These are phyloP conservation scores for Ascomycota sp. DNA, from an alignment of 2,329 filamentous ascomycete genomes.

Conservation along the genomic window DNA sequence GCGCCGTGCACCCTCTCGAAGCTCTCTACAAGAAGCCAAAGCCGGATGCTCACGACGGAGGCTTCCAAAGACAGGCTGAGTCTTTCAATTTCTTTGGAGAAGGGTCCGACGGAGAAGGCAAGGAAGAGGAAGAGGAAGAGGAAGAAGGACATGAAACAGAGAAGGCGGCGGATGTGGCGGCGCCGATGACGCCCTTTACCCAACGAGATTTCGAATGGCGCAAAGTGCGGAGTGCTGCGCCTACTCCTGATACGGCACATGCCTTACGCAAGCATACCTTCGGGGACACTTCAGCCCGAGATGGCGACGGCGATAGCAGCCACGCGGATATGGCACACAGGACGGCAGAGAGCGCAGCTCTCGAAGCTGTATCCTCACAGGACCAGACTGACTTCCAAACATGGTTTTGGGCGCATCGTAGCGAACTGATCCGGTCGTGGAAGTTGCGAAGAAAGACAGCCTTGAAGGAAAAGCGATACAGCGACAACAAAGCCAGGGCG, in stretches of 20 bases:
- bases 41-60: constrained; percentile 14
- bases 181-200: constrained; percentile 65
- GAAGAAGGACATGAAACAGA: constrained; percentile 17
- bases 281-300: constrained; percentile 18
- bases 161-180: constrained; percentile 9
- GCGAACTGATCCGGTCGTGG: constrained; percentile 43
- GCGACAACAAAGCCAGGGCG: constrained; percentile 36
- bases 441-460: constrained; percentile 39
- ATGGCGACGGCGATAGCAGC: constrained; percentile 18
- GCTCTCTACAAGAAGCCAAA: constrained; percentile 66
- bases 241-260: constrained; percentile 80
- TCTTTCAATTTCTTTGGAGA: constrained; percentile 58
- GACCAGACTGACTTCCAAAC: constrained; percentile 34
- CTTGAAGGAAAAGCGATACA: constrained; percentile 43
- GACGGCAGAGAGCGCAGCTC: constrained; percentile 8
- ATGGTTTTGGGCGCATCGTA: constrained; percentile 45
- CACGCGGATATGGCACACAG: constrained; percentile 11
- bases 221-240: constrained; percentile 64
- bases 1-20: constrained; percentile 60
- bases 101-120: constrained; percentile 11
- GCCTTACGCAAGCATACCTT: constrained; percentile 40
- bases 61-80: constrained; percentile 21
- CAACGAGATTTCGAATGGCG: constrained; percentile 56
- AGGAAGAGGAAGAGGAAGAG: constrained; percentile 21
- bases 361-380: constrained; percentile 4